Percentiles rank a stretch among this genome's conserved stretches.
These are phyloP conservation scores for Austroboletus niveus DNA, from an alignment of 1,284 basidiomycete species.

Conservation along the genomic window DNA sequence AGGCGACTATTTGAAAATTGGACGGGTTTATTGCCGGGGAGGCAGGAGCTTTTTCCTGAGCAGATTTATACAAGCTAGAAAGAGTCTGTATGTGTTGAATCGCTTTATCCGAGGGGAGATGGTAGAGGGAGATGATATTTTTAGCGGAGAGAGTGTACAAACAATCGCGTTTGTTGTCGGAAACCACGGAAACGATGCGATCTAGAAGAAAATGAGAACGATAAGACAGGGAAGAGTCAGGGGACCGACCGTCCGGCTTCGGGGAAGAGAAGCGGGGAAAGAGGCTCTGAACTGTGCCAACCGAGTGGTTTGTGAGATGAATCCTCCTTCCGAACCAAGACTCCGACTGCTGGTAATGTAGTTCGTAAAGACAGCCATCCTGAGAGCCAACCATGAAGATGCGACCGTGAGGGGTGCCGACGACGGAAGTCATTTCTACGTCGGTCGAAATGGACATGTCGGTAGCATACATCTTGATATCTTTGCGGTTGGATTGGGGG, in stretches of 20 bases:
- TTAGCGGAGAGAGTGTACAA: slow-evolving; percentile 75
- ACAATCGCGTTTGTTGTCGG: slow-evolving; percentile 64
- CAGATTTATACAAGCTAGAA: slow-evolving; percentile 64
- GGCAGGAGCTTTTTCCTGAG: slow-evolving; percentile 74
- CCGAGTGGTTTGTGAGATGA: slow-evolving; percentile 79
- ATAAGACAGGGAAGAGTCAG: slow-evolving; percentile 1
- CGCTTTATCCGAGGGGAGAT: slow-evolving; percentile 57
- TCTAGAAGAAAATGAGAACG: slow-evolving; percentile 42
- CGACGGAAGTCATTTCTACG: slow-evolving; percentile 82
- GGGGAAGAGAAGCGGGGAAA: slow-evolving; percentile 63
- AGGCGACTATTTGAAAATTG: slow-evolving; percentile 59
- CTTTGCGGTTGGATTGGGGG: slow-evolving; percentile 52
- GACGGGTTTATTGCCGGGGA: slow-evolving; percentile 68
- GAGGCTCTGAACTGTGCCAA: slow-evolving; percentile 71
- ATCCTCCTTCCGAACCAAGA: slow-evolving; percentile 91
- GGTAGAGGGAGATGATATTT: slow-evolving; percentile 70
- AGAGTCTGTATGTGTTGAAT: slow-evolving; percentile 68
- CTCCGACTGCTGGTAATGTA: slow-evolving; percentile 89
- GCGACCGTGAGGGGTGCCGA: slow-evolving; percentile 78
- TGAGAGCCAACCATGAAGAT: slow-evolving; percentile 88
- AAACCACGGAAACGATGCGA: slow-evolving; percentile 63
- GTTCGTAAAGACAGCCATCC: slow-evolving; percentile 90
- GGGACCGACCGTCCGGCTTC: slow-evolving; percentile 55
- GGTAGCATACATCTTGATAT: slow-evolving; percentile 89
- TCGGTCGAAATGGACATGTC: slow-evolving; percentile 80